A percentile compares a stretch with the other conserved stretches of the same genome.
Evolutionary conservation across 2,329 filamentous ascomycete genomes (phyloP).

Genomic region (Stagonosporopsis tanaceti): DNA sequence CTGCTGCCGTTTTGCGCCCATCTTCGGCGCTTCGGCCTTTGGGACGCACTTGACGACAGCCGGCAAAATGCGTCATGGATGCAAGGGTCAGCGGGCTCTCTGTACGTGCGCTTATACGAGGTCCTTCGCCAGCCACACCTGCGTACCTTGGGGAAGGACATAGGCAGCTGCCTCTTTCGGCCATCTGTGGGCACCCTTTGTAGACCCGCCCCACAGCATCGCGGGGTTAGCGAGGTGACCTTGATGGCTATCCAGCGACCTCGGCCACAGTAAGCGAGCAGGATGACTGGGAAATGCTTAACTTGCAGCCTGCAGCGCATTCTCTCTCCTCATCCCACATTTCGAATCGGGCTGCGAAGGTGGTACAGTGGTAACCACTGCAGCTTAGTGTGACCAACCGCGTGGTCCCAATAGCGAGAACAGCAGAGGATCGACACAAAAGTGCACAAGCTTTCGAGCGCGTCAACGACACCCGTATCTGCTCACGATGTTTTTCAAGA

Average conservation of each 20-base stretch:
- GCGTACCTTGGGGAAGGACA: conserved; percentile 12
- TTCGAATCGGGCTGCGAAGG: conserved; percentile 7
- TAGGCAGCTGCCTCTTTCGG: conserved; percentile 28
- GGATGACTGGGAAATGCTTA: conserved; percentile 11
- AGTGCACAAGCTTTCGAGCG: neutral
- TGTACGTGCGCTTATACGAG: neutral
- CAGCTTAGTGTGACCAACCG: conserved; percentile 9
- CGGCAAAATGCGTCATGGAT: neutral
- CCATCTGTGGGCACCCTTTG: conserved; percentile 6
- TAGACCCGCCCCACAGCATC: conserved; percentile 20
- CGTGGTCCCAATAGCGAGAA: conserved; percentile 16
- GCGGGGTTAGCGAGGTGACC: conserved; percentile 33
- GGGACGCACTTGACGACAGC: neutral
- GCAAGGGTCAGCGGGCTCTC: conserved; percentile 10
- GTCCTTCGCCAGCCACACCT: conserved; percentile 19
- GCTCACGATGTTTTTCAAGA: conserved; percentile 41
- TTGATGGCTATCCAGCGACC: conserved; percentile 24
- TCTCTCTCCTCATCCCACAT: conserved; percentile 9
- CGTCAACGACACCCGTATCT: conserved; percentile 9
- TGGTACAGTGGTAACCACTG: conserved; percentile 14
- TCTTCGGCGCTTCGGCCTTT: conserved; percentile 11
- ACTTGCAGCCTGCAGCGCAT: conserved; percentile 1
- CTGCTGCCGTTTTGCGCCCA: conserved; percentile 2
- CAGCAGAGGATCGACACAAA: conserved; percentile 12
- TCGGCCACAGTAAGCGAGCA: conserved; percentile 25